Percentiles rank a stretch among this genome's conserved stretches.
Evolutionary conservation across 2,329 filamentous ascomycete genomes (phyloP).

Genomic region (Aspergillus sclerotialis): DNA sequence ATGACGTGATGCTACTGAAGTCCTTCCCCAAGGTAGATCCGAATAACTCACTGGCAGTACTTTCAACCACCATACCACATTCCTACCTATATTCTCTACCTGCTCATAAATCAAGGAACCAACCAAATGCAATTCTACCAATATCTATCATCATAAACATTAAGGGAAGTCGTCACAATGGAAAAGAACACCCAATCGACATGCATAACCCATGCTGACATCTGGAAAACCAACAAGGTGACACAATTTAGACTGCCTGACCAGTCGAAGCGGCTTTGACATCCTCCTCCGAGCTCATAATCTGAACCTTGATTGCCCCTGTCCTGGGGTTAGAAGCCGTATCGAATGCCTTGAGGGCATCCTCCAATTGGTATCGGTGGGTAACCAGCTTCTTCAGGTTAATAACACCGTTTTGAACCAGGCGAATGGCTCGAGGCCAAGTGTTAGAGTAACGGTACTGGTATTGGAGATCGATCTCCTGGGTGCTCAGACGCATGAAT

Average conservation of each 20-base stretch:
- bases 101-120: too few relatives aligned
- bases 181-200: constrained; percentile 2
- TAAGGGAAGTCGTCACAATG: constrained; percentile 10
- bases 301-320: constrained; percentile 96
- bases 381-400: constrained; percentile 78
- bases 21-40: too few relatives aligned
- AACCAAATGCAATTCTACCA: too few relatives aligned
- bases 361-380: constrained; percentile 77
- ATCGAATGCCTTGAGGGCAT: constrained; percentile 83
- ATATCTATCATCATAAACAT: constrained; percentile 12
- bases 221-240: neutral
- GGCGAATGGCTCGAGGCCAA: constrained; percentile 85
- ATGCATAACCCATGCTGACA: neutral
- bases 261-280: constrained; percentile 27
- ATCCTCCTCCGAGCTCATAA: constrained; percentile 48
- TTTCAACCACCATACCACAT: too few relatives aligned
- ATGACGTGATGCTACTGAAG: too few relatives aligned
- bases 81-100: too few relatives aligned
- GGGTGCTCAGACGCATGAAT: constrained; percentile 85
- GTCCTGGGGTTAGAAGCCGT: constrained; percentile 82
- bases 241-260: constrained; percentile 16
- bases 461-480: constrained; percentile 91
- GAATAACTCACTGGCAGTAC: too few relatives aligned
- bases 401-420: constrained; percentile 78
- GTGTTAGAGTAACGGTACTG: constrained; percentile 96